These are phyloP conservation scores for Pleurotus tuoliensis DNA, from an alignment of 768 basidiomycete species.

Conservation along the genomic window DNA sequence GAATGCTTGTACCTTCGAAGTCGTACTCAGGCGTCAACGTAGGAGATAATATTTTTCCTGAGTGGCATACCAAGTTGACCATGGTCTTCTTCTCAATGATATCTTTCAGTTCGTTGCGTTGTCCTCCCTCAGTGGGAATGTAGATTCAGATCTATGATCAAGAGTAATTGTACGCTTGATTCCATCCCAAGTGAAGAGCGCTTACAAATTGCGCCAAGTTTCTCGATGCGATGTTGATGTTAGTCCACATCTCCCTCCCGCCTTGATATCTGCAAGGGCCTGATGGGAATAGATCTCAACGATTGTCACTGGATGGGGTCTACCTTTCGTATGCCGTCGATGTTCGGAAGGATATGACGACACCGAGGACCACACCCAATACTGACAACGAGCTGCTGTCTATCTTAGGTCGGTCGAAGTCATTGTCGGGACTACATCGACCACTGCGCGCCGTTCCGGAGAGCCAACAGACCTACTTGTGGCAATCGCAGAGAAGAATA, in stretches of 20 bases:
- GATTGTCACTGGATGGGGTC: conserved; percentile 11
- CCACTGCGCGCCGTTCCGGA: conserved; percentile 38
- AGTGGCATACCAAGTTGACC: conserved; percentile 53
- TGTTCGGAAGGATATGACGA: conserved; percentile 70
- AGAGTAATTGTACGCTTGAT: not conserved
- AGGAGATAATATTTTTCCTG: not conserved
- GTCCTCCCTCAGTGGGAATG: conserved; percentile 38
- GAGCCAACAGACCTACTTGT: conserved; percentile 34
- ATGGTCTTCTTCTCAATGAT: conserved; percentile 73
- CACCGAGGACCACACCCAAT: conserved; percentile 68
- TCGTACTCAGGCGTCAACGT: not conserved
- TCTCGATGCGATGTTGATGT: conserved; percentile 50
- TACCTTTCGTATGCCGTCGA: conserved; percentile 68
- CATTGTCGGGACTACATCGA: conserved; percentile 46
- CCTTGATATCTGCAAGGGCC: conserved; percentile 48
- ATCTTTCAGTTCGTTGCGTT: conserved; percentile 34
- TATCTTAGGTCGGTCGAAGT: conserved; percentile 47
- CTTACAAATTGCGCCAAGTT: conserved; percentile 57
- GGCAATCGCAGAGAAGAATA: conserved; percentile 57
- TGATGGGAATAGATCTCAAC: not conserved
- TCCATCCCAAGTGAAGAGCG: conserved; percentile 8
- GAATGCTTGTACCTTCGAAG: conserved; percentile 57
- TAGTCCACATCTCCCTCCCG: conserved; percentile 69
- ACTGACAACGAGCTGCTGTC: conserved; percentile 59
- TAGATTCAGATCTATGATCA: conserved; percentile 54